These are phyloP conservation scores for Clonostachys rhizophaga DNA, from an alignment of 2,329 filamentous ascomycete species.

Conservation along the genomic window DNA sequence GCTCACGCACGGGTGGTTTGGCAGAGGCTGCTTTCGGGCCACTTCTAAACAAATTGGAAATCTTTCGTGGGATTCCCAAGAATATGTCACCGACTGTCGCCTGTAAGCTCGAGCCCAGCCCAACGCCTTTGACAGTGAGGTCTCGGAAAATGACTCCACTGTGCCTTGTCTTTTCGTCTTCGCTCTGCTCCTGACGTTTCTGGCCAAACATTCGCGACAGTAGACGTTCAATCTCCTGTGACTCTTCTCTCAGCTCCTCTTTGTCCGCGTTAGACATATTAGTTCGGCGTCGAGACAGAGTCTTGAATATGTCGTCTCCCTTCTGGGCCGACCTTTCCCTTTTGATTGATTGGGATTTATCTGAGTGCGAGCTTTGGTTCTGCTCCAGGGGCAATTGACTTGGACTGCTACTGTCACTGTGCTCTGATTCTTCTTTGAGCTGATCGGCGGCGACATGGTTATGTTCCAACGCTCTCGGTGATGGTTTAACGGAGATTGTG, in stretches of 20 bases:
- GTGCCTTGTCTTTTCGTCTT: conserved; percentile 66
- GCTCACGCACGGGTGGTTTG: conserved; percentile 57
- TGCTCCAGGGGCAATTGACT: conserved; percentile 2
- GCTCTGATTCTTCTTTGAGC: not conserved
- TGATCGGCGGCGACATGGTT: no score
- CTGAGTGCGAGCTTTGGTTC: conserved; percentile 1
- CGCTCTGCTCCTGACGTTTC: conserved; percentile 58
- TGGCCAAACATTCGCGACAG: conserved; percentile 70
- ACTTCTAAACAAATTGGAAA: conserved; percentile 43
- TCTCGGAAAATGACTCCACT: conserved; percentile 66
- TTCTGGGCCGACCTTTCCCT: conserved; percentile 20
- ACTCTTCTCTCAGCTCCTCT: conserved; percentile 34
- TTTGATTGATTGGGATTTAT: conserved; percentile 8
- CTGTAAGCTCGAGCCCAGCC: conserved; percentile 54
- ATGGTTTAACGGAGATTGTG: not conserved
- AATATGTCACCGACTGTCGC: conserved; percentile 61
- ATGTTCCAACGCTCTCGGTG: no score
- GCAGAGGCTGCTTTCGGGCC: conserved; percentile 43
- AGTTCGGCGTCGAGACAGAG: conserved; percentile 42
- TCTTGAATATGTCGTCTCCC: conserved; percentile 47
- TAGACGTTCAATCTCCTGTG: conserved; percentile 50
- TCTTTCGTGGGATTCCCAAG: conserved; percentile 38
- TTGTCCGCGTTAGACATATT: conserved; percentile 25
- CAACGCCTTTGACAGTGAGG: conserved; percentile 65
- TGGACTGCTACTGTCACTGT: conserved; percentile 13